phyloP scores from a whole-genome alignment of 805 yeast species.

The Candida cerambycidarum region DNA sequence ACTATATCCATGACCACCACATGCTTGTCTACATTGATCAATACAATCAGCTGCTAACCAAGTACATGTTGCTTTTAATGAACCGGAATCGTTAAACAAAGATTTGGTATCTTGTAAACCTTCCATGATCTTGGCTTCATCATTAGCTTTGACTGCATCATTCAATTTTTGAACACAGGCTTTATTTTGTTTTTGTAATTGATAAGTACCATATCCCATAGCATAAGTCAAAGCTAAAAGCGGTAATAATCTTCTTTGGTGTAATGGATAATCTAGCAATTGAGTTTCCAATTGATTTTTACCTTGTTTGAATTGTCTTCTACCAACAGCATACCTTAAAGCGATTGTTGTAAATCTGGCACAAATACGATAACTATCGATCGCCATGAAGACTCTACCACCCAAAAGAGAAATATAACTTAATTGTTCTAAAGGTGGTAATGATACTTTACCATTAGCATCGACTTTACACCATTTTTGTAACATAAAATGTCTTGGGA shows the following conservation, averaged over 20 bases:
- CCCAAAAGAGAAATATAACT: slow-evolving; percentile 84
- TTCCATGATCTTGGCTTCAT: slow-evolving; percentile 42
- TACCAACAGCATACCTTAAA: slow-evolving; percentile 81
- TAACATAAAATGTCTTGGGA: slow-evolving; percentile 82
- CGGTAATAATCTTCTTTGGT: slow-evolving; percentile 87
- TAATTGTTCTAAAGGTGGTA: slow-evolving; percentile 85
- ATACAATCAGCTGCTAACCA: slow-evolving; percentile 81
- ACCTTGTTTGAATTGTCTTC: slow-evolving; percentile 73
- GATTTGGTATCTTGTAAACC: slow-evolving; percentile 68
- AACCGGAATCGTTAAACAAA: slow-evolving; percentile 80
- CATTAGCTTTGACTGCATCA: slow-evolving; percentile 48
- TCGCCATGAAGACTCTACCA: slow-evolving; percentile 89
- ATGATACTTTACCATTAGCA: slow-evolving; percentile 65
- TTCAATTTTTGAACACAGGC: slow-evolving; percentile 54
- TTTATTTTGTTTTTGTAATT: slow-evolving; percentile 54
- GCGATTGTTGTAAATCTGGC: slow-evolving; percentile 83
- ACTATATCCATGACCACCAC: slow-evolving; percentile 97
- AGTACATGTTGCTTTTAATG: slow-evolving; percentile 84
- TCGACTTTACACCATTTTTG: slow-evolving; percentile 73
- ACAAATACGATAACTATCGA: slow-evolving; percentile 78
- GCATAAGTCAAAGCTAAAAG: slow-evolving; percentile 77
- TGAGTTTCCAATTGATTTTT: slow-evolving; percentile 56
- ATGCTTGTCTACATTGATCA: slow-evolving; percentile 88
- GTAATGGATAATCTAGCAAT: slow-evolving; percentile 82
- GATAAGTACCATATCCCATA: slow-evolving; percentile 67